Conservation (phyloP, 1,284 basidiomycete genomes). For the Ganoderma sp. region DNA sequence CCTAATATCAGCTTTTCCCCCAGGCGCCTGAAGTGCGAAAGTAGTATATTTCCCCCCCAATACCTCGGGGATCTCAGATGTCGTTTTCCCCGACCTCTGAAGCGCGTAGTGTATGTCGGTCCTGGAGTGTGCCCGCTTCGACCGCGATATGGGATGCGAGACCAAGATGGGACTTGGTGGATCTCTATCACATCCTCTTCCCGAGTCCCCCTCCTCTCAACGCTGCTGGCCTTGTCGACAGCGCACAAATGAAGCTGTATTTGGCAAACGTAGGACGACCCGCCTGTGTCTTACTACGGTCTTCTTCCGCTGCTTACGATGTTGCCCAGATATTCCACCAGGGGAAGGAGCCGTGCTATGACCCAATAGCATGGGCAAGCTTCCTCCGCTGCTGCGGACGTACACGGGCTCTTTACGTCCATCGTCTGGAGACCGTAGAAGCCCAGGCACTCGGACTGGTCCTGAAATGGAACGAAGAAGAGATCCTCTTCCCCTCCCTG, state of each 20-base stretch:
- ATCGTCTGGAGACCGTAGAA: neutral
- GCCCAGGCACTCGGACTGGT: neutral
- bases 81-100: no score
- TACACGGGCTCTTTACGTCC: neutral
- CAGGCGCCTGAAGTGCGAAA: no score
- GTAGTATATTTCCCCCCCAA: no score
- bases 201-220: constrained; percentile 2
- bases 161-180: neutral
- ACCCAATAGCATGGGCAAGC: constrained; percentile 1
- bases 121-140: neutral
- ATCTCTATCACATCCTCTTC: constrained; percentile 3
- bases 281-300: neutral
- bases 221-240: neutral
- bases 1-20: no score
- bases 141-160: neutral
- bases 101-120: no score
- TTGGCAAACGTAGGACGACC: neutral
- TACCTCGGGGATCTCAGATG: no score
- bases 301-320: neutral
- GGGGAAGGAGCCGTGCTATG: neutral
- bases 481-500: neutral
- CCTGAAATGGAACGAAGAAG: constrained; percentile 1
- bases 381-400: constrained; percentile 6
- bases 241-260: neutral
- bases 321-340: neutral